phyloP scores from a whole-genome alignment of 306 rosid genomes.

The Morella rubra region DNA sequence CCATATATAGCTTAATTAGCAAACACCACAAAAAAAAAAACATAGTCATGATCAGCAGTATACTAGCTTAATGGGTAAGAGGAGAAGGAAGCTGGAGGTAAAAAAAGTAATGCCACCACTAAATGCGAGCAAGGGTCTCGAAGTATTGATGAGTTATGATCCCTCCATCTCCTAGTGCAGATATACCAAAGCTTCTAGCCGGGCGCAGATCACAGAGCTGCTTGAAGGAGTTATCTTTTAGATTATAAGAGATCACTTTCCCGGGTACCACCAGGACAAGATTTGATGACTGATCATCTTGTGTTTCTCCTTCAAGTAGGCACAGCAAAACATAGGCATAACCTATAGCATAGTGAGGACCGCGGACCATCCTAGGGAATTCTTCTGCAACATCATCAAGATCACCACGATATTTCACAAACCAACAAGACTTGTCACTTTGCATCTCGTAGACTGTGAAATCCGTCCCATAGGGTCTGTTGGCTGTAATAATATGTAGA shows the following conservation, averaged over 20 bases:
- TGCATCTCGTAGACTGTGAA: conserved; percentile 15
- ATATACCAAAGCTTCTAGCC: background rate
- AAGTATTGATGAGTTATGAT: background rate
- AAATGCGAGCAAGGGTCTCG: conserved; percentile 8
- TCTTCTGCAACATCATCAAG: background rate
- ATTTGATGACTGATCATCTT: background rate
- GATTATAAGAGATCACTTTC: conserved; percentile 5
- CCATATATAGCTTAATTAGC: too few species aligned
- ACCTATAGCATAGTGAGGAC: background rate
- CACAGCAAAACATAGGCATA: background rate
- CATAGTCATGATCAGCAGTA: too few species aligned
- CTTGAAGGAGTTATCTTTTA: background rate
- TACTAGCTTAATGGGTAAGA: too few species aligned
- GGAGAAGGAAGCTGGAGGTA: too few species aligned
- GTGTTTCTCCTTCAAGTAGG: conserved; percentile 1
- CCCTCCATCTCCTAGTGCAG: background rate
- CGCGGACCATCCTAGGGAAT: background rate
- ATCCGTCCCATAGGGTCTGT: background rate
- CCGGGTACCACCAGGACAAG: conserved; percentile 1
- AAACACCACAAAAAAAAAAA: too few species aligned
- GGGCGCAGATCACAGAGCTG: background rate
- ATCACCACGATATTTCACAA: conserved; percentile 14
- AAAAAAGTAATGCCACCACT: background rate
- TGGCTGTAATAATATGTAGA: conserved; percentile 5
- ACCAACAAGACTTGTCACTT: conserved; percentile 26